Evolutionary conservation across 352 stramenopile genomes (phyloP).

Genomic region (Phytophthora pinifolia): DNA sequence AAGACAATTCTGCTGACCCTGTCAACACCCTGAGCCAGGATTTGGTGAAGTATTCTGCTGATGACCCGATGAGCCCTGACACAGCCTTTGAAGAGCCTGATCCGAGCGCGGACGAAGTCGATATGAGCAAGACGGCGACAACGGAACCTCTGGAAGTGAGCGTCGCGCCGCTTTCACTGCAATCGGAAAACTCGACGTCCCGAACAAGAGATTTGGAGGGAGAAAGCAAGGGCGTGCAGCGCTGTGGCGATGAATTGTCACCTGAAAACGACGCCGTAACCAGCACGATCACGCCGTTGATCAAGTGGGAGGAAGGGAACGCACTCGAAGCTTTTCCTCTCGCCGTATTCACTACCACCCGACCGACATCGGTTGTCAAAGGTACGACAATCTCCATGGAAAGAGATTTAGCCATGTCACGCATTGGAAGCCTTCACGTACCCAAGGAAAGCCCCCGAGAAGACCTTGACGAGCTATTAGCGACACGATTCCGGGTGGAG

Average conservation of each 20-base stretch:
- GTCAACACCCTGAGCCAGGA: background rate
- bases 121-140: background rate
- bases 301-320: constrained; percentile 24
- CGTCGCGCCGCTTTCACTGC: background rate
- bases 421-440: background rate
- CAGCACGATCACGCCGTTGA: constrained; percentile 5
- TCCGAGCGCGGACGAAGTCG: too few relatives aligned
- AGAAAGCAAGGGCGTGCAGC: background rate
- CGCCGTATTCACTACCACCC: constrained; percentile 7
- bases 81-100: too few relatives aligned
- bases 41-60: too few relatives aligned
- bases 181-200: constrained; percentile 16
- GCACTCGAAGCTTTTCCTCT: constrained; percentile 26
- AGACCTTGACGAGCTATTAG: background rate
- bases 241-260: background rate
- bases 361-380: background rate
- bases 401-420: constrained; percentile 1
- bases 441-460: background rate
- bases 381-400: background rate
- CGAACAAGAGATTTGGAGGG: background rate
- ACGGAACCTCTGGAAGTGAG: background rate
- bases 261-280: background rate
- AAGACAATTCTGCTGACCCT: background rate
- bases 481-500: background rate
- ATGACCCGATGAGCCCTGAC: too few relatives aligned